Evolutionary conservation across 1,284 basidiomycete genomes (phyloP), one percentile per base, ranked within the genome.

Genomic region (Malassezia arunalokei): DNA sequence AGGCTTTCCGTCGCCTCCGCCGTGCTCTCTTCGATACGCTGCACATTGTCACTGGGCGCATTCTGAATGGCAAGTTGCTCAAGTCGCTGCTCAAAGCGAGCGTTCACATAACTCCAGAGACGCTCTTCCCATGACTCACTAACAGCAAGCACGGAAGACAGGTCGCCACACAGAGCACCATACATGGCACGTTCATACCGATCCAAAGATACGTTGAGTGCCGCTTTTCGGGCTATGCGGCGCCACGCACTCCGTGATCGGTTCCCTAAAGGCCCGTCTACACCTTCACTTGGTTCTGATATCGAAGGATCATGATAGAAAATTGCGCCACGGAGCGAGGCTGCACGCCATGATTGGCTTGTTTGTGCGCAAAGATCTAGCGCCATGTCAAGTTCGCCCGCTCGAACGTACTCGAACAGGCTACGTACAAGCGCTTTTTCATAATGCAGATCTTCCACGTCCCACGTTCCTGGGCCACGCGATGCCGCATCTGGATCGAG

Each of bases 71-170:
- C 65, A 17, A 63, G 82, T 15, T 76, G 76, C 37, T 80, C 82
- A 62, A 85, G 79, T 53, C 83, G 82, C 57, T 86, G 82, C 73
- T 96, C 90, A 61, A 88, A 85, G 30, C 88, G 78, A 41, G 89
- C 79, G 64, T 84, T 84, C 52, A 92, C 78, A 61, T 88, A 83
- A 1, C 87, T 87, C 94, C 92, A 99, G 0, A 96, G 78, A 60
- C 89, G 82, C 68, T 98, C 92, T 70, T 91, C 85, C 90, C 91
- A 99, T 31, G 63, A 62, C 32, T 83, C 76, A 67, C 88, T 91
- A 4, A 86, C 83, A 0, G 83, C 79, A 3, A 80, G 66, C 8
- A 96, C 82, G 6, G 88, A 79, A 6, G 77, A 77, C 0, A 86
- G 80, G 5, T 92, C 89, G 3, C 90, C 90, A 0, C 84, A 83